A percentile compares a stretch with the other conserved stretches of the same genome.
Conservation (phyloP, 257 asterid species). For the Rubia yunnanensis region DNA sequence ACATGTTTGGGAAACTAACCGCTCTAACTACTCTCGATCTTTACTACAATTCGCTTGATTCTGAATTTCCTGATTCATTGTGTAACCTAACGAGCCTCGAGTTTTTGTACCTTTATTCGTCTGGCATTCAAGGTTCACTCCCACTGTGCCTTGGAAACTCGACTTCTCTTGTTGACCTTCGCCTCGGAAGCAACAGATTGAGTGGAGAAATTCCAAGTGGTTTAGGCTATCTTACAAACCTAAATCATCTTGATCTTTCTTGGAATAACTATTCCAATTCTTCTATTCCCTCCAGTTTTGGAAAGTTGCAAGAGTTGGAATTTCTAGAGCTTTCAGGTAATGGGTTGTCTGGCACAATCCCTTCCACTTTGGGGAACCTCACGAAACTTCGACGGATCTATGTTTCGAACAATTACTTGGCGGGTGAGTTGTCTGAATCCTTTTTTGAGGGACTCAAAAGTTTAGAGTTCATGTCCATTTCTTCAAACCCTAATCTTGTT, state of each 20-base stretch:
- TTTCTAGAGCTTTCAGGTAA: neutral
- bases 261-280: too few species aligned
- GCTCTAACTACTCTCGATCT: neutral
- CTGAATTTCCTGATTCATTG: neutral
- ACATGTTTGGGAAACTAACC: neutral
- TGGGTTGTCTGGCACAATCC: neutral
- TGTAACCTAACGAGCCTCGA: neutral
- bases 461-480: neutral
- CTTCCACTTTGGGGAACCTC: constrained; percentile 6
- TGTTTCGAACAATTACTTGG: neutral
- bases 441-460: neutral
- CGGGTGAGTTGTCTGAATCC: constrained; percentile 4
- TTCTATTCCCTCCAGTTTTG: neutral
- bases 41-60: neutral
- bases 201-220: constrained; percentile 16
- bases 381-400: neutral
- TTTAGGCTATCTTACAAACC: constrained; percentile 8
- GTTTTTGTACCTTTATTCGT: neutral
- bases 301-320: neutral
- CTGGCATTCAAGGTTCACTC: neutral
- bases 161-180: neutral
- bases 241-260: neutral
- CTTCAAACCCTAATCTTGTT: neutral
- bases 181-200: neutral
- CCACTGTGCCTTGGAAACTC: neutral